Percentiles rank a stretch among this genome's conserved stretches.
These are phyloP conservation scores for Neopestalotiopsis sp. DNA, from an alignment of 2,329 filamentous ascomycete species.

Conservation along the genomic window DNA sequence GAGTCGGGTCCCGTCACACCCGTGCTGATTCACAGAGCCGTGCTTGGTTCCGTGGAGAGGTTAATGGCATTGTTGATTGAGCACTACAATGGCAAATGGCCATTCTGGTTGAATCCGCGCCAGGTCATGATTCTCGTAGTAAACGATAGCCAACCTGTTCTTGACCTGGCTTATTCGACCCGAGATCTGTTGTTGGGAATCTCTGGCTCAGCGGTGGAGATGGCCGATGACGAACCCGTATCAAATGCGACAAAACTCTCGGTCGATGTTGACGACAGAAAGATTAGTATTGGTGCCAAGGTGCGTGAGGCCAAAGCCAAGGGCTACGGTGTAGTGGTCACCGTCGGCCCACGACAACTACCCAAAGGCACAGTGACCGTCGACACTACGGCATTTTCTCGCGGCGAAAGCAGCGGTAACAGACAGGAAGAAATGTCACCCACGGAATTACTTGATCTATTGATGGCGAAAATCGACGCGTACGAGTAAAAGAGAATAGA, in stretches of 20 bases:
- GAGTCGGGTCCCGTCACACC: constrained; percentile 68
- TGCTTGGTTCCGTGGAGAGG: constrained; percentile 83
- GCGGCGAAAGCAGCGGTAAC: constrained; percentile 21
- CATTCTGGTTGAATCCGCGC: constrained; percentile 86
- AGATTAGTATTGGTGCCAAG: constrained; percentile 69
- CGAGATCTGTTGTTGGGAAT: constrained; percentile 56
- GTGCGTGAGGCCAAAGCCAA: constrained; percentile 72
- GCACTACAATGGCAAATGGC: constrained; percentile 79
- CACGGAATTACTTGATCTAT: constrained; percentile 47
- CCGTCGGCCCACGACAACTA: constrained; percentile 72
- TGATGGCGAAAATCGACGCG: constrained; percentile 50
- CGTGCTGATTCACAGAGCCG: constrained; percentile 84
- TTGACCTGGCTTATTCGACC: constrained; percentile 53
- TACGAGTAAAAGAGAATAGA: constrained; percentile 45
- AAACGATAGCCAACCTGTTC: constrained; percentile 62
- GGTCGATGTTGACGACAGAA: constrained; percentile 73
- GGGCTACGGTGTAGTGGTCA: constrained; percentile 75
- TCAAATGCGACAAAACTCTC: constrained; percentile 64
- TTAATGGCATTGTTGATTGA: constrained; percentile 87
- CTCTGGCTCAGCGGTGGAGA: constrained; percentile 34
- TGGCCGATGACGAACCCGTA: constrained; percentile 43
- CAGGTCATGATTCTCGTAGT: constrained; percentile 78
- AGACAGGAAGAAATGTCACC: constrained; percentile 49
- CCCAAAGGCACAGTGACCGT: constrained; percentile 60
- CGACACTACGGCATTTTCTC: constrained; percentile 42